Base-by-base conservation (phyloP, 1,284 basidiomycete genomes). In the Phellopilus nigrolimitatus region DNA sequence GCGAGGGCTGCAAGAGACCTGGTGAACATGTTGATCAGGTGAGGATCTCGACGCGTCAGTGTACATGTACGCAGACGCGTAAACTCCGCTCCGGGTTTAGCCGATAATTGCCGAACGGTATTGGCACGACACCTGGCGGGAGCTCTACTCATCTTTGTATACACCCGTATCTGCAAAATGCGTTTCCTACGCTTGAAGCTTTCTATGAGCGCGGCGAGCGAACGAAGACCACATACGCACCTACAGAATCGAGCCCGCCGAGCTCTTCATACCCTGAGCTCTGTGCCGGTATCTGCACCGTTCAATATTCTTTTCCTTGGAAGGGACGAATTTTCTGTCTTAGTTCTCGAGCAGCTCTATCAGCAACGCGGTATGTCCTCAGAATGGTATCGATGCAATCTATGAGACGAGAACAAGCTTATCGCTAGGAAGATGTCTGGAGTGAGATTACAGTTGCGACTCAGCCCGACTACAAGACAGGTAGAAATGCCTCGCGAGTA, bases 261-360 rank as follows among this genome's bases (percentile, higher is more conserved):
- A 17, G 22, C 12, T 5, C 38, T 9, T 42, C 40, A 13, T 42
- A 8, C 36, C 15, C 27, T 51, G 24, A 45, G 31, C 10, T 45
- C 49, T 28, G 10, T 38, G 21, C 33, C 41, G 30, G n/a, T 40
- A 13, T 49, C 33, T 13, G 27, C 38, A 24, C 60, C 61, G 9
- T 81, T 78, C 63, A 73, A 73, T 21, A 71, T 88, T 43, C 70
- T 88, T 4, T 87, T 85, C 63, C 71, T 86, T 58, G 85, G 84
- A 45, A 77, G 82, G n/a, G 84, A 87, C 62, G 76, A 82, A 56
- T 88, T 88, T 63, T 88, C 84, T 1, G 83, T 80, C 59, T 60
- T 68, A 10, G 78, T 86, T 1, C 67, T 88, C 22, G 60, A 74
- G 33, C 68, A 78, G 51, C 62, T 88, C 2, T 67, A 79, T 55